Evolutionary conservation across 495 filamentous ascomycete species (phyloP).

Genomic region (Viridothelium virens): DNA sequence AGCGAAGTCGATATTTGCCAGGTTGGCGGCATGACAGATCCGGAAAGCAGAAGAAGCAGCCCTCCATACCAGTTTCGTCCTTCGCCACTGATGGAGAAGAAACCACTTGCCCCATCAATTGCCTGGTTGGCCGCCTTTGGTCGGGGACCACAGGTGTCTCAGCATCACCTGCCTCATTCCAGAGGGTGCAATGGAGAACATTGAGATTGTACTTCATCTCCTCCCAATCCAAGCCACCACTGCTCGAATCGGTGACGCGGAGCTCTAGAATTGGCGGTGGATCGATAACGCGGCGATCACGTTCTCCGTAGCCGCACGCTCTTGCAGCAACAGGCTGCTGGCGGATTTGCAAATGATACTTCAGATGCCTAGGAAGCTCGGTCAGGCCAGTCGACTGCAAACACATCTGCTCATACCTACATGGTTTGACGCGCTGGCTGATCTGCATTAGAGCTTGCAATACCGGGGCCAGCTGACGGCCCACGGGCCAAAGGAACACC

Average conservation of each 20-base stretch:
- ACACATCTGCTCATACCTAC: background rate
- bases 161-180: constrained; percentile 54
- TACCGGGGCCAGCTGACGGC: background rate
- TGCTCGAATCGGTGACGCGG: constrained; percentile 57
- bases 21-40: constrained; percentile 88
- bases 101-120: constrained; percentile 73
- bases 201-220: constrained; percentile 61
- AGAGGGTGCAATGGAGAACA: constrained; percentile 77
- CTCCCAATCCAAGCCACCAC: constrained; percentile 34
- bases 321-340: constrained; percentile 87
- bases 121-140: constrained; percentile 44
- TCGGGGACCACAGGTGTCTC: constrained; percentile 42
- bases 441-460: background rate
- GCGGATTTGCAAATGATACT: constrained; percentile 56
- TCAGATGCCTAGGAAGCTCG: constrained; percentile 26
- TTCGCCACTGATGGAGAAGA: constrained; percentile 63
- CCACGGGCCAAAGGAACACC: constrained; percentile 12
- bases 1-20: constrained; percentile 72
- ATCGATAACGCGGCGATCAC: constrained; percentile 88
- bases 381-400: constrained; percentile 20
- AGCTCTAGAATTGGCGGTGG: constrained; percentile 93
- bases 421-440: background rate
- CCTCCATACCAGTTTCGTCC: constrained; percentile 57
- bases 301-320: constrained; percentile 88
- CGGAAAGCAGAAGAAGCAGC: constrained; percentile 90